These are phyloP conservation scores for Fonsecaea pedrosoi DNA, from an alignment of 2,329 filamentous ascomycete genomes.

Conservation along the genomic window DNA sequence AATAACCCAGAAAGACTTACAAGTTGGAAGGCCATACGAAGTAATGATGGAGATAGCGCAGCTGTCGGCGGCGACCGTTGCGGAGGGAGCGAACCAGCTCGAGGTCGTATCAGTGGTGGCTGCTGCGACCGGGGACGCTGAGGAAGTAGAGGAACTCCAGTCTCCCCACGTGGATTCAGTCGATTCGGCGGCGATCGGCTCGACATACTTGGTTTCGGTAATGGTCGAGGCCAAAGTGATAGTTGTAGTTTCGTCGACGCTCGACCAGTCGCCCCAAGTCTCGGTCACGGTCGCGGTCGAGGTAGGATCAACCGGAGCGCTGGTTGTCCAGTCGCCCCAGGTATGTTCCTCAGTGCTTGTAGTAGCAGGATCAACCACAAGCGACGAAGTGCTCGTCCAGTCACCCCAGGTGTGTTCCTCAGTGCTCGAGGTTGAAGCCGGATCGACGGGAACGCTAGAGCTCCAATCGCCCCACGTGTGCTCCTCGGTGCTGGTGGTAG, in stretches of 20 bases:
- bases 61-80: conserved; percentile 17
- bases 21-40: conserved; percentile 38
- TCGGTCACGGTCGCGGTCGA: conserved; percentile 53
- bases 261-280: conserved; percentile 40
- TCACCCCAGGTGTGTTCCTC: conserved; percentile 27
- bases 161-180: conserved; percentile 47
- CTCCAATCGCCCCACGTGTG: neutral
- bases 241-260: conserved; percentile 60
- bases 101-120: conserved; percentile 11
- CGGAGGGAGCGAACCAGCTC: neutral
- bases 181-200: conserved; percentile 70
- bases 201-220: conserved; percentile 71
- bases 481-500: conserved; percentile 48
- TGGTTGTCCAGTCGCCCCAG: conserved; percentile 27
- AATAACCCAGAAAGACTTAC: conserved; percentile 28
- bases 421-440: neutral
- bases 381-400: conserved; percentile 24
- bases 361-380: conserved; percentile 18
- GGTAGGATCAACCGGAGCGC: conserved; percentile 13
- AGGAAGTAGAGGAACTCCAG: conserved; percentile 31
- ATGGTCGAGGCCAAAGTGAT: conserved; percentile 68
- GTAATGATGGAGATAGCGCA: conserved; percentile 35
- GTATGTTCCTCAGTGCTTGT: conserved; percentile 45
- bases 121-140: conserved; percentile 21
- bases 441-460: too few relatives aligned